A percentile compares a stretch with the other conserved stretches of the same genome.
Evolutionary conservation across 805 yeast species (phyloP).

Genomic region (Lipomyces sp.): DNA sequence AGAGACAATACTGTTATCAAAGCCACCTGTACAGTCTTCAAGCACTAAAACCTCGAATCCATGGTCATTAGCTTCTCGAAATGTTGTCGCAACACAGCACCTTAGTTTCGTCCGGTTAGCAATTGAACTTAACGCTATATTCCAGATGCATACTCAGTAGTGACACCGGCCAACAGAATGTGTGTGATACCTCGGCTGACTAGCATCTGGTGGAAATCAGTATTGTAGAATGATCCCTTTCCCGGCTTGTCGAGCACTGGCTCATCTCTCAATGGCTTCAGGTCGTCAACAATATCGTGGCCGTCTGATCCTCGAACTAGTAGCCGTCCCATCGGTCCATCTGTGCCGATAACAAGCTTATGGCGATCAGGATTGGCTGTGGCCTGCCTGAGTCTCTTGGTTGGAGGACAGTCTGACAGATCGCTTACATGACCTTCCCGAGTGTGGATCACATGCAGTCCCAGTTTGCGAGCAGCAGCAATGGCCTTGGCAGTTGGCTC

Average conservation of each 20-base stretch:
- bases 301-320: constrained; percentile 45
- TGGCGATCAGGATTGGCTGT: constrained; percentile 38
- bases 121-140: not conserved
- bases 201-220: constrained; percentile 43
- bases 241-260: constrained; percentile 46
- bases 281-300: constrained; percentile 45
- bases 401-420: constrained; percentile 43
- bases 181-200: constrained; percentile 44
- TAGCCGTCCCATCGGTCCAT: constrained; percentile 46
- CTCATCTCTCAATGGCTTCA: constrained; percentile 43
- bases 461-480: constrained; percentile 42
- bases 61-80: constrained; percentile 46
- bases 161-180: constrained; percentile 44
- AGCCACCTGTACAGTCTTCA: constrained; percentile 42
- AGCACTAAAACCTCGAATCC: constrained; percentile 45
- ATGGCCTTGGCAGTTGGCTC: constrained; percentile 40
- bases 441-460: constrained; percentile 45
- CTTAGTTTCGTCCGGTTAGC: constrained; percentile 2
- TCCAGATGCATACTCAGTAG: constrained; percentile 40
- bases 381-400: constrained; percentile 42
- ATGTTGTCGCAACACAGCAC: constrained; percentile 47
- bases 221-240: constrained; percentile 47
- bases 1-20: constrained; percentile 36
- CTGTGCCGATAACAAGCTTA: constrained; percentile 41
- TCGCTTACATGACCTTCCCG: constrained; percentile 45